A percentile compares a stretch with the other conserved stretches of the same genome.
Conservation (phyloP, 768 basidiomycete genomes). For the Sarcomyxa edulis region DNA sequence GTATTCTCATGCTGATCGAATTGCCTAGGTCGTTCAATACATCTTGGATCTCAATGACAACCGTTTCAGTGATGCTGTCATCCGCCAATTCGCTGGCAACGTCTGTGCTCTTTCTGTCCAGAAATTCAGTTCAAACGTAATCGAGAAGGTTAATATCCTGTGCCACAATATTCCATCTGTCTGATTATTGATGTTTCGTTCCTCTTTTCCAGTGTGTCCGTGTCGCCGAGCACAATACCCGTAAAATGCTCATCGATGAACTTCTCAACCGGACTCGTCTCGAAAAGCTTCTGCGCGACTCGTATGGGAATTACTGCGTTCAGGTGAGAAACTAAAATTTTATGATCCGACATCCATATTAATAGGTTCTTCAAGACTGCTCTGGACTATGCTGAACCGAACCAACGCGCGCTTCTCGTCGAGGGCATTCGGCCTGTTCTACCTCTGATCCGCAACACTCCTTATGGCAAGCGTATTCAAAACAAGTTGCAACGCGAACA, state of each 20-base stretch:
- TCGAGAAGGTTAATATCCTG: constrained; percentile 69
- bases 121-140: constrained; percentile 99
- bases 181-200: constrained; percentile 1
- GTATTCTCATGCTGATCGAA: too few relatives aligned
- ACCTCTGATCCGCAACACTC: constrained; percentile 97
- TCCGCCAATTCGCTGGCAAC: constrained; percentile 96
- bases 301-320: constrained; percentile 95
- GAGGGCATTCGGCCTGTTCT: constrained; percentile 98
- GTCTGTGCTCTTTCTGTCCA: constrained; percentile 97
- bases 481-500: constrained; percentile 97
- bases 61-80: constrained; percentile 95
- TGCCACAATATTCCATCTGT: too few relatives aligned
- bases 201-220: constrained; percentile 60
- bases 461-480: constrained; percentile 98
- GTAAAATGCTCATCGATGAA: constrained; percentile 94
- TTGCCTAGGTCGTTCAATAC: constrained; percentile 84
- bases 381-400: constrained; percentile 95
- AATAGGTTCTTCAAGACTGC: constrained; percentile 63
- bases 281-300: constrained; percentile 94
- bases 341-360: constrained; percentile 7
- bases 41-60: constrained; percentile 98
- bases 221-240: constrained; percentile 91
- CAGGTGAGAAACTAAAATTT: constrained; percentile 42
- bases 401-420: constrained; percentile 85
- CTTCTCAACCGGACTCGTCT: constrained; percentile 89